Conservation (phyloP, 768 basidiomycete genomes). For the Hygrocybe coccinea region DNA sequence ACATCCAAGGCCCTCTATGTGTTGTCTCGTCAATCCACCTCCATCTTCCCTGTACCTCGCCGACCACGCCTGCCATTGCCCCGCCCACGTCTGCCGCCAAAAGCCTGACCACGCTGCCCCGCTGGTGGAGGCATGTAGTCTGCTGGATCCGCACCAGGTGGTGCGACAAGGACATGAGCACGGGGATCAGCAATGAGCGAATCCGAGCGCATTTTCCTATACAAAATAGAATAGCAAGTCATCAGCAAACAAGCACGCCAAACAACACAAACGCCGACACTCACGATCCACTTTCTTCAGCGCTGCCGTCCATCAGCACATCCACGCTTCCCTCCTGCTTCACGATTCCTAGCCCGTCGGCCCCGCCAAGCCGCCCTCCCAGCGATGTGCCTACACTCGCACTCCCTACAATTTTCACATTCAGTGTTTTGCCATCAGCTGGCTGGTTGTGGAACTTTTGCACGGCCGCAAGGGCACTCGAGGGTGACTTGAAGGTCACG, state of each 20-base stretch:
- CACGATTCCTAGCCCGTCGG: conserved; percentile 49
- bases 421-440: conserved; percentile 74
- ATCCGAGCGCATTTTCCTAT: conserved; percentile 86
- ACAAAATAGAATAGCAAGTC: not conserved
- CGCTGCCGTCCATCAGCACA: conserved; percentile 51
- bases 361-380: conserved; percentile 50
- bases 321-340: conserved; percentile 52
- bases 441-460: conserved; percentile 73
- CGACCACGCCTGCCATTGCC: conserved; percentile 29
- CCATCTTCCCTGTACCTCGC: conserved; percentile 11
- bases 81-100: conserved; percentile 26
- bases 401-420: conserved; percentile 56
- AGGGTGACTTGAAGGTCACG: conserved; percentile 63
- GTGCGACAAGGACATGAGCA: conserved; percentile 62
- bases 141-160: conserved; percentile 58
- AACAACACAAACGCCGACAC: conserved; percentile 22
- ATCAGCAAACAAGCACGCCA: not conserved
- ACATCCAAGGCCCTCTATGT: not conserved
- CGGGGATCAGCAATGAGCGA: conserved; percentile 62
- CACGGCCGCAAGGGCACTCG: conserved; percentile 62
- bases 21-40: not conserved
- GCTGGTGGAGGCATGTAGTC: conserved; percentile 40
- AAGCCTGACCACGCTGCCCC: conserved; percentile 20
- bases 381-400: conserved; percentile 49
- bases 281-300: conserved; percentile 51